These are phyloP conservation scores for Iberis pinnata DNA, from an alignment of 345 rosid species.

Conservation along the genomic window DNA sequence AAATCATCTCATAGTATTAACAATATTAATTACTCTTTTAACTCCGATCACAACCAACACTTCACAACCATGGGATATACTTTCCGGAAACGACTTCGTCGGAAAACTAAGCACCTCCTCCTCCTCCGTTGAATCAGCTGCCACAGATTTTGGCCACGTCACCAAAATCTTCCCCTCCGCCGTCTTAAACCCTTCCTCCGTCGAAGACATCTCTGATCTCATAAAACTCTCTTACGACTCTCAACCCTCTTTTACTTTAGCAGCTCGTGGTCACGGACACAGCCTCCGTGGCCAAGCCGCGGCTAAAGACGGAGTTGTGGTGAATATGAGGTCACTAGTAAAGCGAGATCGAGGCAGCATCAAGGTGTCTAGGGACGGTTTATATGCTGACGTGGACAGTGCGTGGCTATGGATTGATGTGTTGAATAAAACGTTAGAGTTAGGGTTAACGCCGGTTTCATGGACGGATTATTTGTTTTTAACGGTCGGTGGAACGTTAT, in stretches of 20 bases:
- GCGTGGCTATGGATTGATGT: conserved; percentile 78
- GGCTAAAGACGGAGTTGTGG: conserved; percentile 62
- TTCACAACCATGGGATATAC: conserved; percentile 30
- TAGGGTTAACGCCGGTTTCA: conserved; percentile 75
- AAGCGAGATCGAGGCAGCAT: conserved; percentile 20
- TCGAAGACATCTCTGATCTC: conserved; percentile 42
- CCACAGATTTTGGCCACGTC: conserved; percentile 63
- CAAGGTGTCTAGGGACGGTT: conserved; percentile 26
- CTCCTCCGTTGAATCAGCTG: conserved; percentile 33
- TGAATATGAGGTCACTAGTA: conserved; percentile 56
- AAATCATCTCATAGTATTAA: conserved; percentile 7
- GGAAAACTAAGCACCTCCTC: conserved; percentile 25
- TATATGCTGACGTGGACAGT: conserved; percentile 61
- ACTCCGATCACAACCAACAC: conserved; percentile 25
- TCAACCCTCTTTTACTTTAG: conserved; percentile 34
- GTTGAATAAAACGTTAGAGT: conserved; percentile 41
- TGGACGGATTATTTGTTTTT: conserved; percentile 90
- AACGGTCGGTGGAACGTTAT: conserved; percentile 86
- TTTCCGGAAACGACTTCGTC: conserved; percentile 18
- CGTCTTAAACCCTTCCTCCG: conserved; percentile 59
- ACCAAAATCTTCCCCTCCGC: conserved; percentile 44
- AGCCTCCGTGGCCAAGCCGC: conserved; percentile 69
- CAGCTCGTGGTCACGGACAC: conserved; percentile 83
- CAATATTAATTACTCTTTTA: conserved; percentile 16
- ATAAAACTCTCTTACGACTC: conserved; percentile 34